These are phyloP conservation scores for Nepenthes mirabilis DNA, from an alignment of 148 eudicot species.

Conservation along the genomic window DNA sequence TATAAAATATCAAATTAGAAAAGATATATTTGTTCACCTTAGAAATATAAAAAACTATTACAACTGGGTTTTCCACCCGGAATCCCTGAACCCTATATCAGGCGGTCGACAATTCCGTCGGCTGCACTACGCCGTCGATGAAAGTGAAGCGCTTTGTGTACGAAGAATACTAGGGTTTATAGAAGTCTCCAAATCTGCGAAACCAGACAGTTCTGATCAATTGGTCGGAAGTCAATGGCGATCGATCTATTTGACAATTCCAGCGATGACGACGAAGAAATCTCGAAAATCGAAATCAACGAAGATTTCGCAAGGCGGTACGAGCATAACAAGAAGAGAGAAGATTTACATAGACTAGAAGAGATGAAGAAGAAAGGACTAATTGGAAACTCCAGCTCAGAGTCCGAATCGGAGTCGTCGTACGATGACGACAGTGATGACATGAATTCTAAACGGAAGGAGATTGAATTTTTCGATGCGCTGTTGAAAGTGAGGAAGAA, in stretches of 20 bases:
- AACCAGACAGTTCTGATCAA: too few species aligned
- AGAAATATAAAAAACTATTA: too few species aligned
- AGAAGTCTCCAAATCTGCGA: background rate
- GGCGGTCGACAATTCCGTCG: too few species aligned
- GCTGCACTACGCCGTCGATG: too few species aligned
- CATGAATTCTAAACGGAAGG: conserved; percentile 17
- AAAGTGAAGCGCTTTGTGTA: too few species aligned
- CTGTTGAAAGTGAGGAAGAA: conserved; percentile 46
- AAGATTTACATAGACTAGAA: conserved; percentile 24
- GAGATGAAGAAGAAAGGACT: conserved; percentile 30
- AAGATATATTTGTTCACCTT: too few species aligned
- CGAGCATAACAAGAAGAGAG: conserved; percentile 70
- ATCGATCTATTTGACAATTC: conserved; percentile 51
- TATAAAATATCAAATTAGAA: too few species aligned
- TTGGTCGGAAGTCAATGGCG: background rate
- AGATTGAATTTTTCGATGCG: conserved; percentile 37
- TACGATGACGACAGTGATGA: conserved; percentile 8
- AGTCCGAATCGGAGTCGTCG: conserved; percentile 40
- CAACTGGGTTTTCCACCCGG: too few species aligned
- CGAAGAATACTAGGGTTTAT: too few species aligned
- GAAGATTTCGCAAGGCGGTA: conserved; percentile 58
- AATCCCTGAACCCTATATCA: too few species aligned
- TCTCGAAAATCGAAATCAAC: conserved; percentile 55
- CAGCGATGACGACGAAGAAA: conserved; percentile 20
- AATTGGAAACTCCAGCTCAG: conserved; percentile 14